These are phyloP conservation scores for Aaosphaeria arxii DNA, from an alignment of 2,329 filamentous ascomycete genomes.

Conservation along the genomic window DNA sequence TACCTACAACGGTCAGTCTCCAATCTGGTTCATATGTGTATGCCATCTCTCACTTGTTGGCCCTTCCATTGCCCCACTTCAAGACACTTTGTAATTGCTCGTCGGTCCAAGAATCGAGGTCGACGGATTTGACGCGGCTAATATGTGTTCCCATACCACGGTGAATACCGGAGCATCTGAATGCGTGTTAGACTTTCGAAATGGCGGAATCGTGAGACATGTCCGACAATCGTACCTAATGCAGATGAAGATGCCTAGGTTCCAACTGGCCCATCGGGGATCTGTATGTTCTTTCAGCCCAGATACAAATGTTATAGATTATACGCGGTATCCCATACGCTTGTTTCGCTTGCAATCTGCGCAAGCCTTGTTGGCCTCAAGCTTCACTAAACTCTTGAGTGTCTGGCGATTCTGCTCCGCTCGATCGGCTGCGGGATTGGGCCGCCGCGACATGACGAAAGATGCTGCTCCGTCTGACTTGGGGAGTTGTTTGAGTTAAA, in stretches of 20 bases:
- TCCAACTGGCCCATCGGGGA: conserved; percentile 99
- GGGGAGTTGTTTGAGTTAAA: neutral
- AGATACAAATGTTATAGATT: too few species aligned
- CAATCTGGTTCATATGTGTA: too few species aligned
- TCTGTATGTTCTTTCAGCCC: conserved; percentile 52
- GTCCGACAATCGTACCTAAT: conserved; percentile 58
- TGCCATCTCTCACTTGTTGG: conserved; percentile 69
- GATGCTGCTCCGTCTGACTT: neutral
- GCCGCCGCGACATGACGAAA: conserved; percentile 71
- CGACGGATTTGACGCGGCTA: conserved; percentile 95
- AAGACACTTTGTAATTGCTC: conserved; percentile 93
- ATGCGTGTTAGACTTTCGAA: conserved; percentile 8
- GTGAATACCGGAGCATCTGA: conserved; percentile 88
- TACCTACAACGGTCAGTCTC: conserved; percentile 50
- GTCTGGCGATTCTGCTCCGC: conserved; percentile 91
- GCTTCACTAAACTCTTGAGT: conserved; percentile 90
- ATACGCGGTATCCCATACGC: conserved; percentile 56
- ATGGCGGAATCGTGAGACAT: neutral
- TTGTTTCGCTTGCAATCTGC: conserved; percentile 99
- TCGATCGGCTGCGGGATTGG: conserved; percentile 77
- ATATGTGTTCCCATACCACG: conserved; percentile 99
- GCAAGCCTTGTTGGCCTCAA: conserved; percentile 94
- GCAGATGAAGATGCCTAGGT: conserved; percentile 94
- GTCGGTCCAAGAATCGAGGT: conserved; percentile 97
- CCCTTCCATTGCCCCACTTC: conserved; percentile 92